phyloP scores from a whole-genome alignment of 2,329 filamentous ascomycete genomes.

The Diaporthe ilicicola region DNA sequence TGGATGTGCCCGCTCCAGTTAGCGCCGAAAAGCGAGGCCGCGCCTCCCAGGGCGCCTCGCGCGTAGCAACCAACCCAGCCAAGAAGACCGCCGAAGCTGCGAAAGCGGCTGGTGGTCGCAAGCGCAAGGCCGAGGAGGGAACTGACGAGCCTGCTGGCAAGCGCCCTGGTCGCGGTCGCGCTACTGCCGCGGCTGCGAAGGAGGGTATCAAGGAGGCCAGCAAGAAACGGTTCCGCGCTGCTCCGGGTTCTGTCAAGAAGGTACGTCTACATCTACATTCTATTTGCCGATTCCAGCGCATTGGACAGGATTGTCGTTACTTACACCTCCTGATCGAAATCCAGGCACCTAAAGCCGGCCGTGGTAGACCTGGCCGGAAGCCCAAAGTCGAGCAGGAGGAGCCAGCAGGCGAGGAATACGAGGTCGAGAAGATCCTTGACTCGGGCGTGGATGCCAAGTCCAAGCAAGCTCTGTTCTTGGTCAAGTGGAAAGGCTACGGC shows the following conservation, averaged over 20 bases:
- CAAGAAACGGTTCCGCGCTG: slow-evolving; percentile 28
- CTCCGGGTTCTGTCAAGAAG: slow-evolving; percentile 24
- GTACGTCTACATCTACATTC: slow-evolving; percentile 5
- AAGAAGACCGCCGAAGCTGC: slow-evolving; percentile 32
- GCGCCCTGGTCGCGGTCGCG: slow-evolving; percentile 27
- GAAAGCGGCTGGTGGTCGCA: slow-evolving; percentile 22
- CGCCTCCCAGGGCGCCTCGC: slow-evolving; percentile 31
- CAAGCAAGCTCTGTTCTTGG: slow-evolving; percentile 52
- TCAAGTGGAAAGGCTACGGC: slow-evolving; percentile 63
- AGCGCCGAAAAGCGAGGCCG: slow-evolving; percentile 38
- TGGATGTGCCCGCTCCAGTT: slow-evolving; percentile 31
- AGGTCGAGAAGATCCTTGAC: slow-evolving; percentile 58
- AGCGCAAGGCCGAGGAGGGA: slow-evolving; percentile 26
- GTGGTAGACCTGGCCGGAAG: slow-evolving; percentile 28
- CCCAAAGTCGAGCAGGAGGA: slow-evolving; percentile 23
- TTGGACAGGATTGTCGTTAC: not conserved
- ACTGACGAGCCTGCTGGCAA: slow-evolving; percentile 20
- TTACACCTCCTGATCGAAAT: not conserved
- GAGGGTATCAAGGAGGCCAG: slow-evolving; percentile 30
- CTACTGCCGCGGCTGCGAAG: slow-evolving; percentile 32
- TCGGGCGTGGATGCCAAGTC: slow-evolving; percentile 48
- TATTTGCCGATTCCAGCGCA: not conserved
- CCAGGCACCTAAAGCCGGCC: slow-evolving; percentile 22
- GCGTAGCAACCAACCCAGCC: slow-evolving; percentile 31
- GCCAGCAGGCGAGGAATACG: slow-evolving; percentile 47